Evolutionary conservation across 2,329 filamentous ascomycete species (phyloP).

Genomic region (Aspergillus fructus): DNA sequence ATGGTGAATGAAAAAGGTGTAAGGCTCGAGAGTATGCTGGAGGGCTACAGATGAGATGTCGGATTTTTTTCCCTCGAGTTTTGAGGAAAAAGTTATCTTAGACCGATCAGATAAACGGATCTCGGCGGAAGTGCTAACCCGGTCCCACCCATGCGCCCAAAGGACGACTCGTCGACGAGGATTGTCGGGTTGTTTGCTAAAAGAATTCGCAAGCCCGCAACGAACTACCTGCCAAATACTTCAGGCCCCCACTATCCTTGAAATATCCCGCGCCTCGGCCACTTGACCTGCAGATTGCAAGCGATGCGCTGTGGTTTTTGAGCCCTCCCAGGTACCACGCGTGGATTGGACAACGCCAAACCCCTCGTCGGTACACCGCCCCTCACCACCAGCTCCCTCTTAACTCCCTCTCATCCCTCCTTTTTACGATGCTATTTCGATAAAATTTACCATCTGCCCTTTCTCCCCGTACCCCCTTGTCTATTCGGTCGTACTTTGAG

Average conservation of each 20-base stretch:
- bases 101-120: conserved; percentile 46
- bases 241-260: conserved; percentile 13
- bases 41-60: conserved; percentile 2
- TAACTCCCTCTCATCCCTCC: conserved; percentile 11
- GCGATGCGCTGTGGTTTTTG: conserved; percentile 19
- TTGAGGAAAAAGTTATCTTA: conserved; percentile 36
- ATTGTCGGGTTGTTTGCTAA: conserved; percentile 14
- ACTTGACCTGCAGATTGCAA: conserved; percentile 19
- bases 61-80: conserved; percentile 16
- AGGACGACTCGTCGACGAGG: conserved; percentile 14
- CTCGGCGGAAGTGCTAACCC: conserved; percentile 30
- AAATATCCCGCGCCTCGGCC: conserved; percentile 19
- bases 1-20: not conserved
- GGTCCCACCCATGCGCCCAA: conserved; percentile 12
- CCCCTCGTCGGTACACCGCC: conserved; percentile 25
- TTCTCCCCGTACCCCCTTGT: conserved; percentile 1
- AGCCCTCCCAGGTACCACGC: conserved; percentile 13
- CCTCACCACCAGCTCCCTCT: conserved; percentile 13
- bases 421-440: conserved; percentile 16
- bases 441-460: conserved; percentile 30
- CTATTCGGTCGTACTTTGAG: conserved; percentile 3
- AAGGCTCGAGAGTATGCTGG: not conserved
- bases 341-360: conserved; percentile 20
- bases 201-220: conserved; percentile 13
- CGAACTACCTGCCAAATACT: conserved; percentile 13